Conservation (phyloP, 176 grass and related monocot genomes). For the Secale cereale region DNA sequence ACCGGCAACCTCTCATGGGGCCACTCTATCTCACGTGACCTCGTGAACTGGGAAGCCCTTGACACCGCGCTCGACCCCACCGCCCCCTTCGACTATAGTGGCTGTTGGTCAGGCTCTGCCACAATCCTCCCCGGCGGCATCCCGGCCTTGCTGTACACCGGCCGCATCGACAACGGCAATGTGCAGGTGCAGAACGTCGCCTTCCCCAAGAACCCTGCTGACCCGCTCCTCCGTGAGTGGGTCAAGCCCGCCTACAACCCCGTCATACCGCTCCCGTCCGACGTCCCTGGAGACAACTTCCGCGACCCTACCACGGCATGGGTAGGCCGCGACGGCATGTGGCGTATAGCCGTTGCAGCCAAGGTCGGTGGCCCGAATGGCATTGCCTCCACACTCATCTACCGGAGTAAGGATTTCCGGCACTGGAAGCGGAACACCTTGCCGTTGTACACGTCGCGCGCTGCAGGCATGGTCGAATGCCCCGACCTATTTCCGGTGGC, state of each 20-base stretch:
- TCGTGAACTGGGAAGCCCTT: conserved; percentile 67
- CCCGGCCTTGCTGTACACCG: conserved; percentile 56
- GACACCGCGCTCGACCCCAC: conserved; percentile 46
- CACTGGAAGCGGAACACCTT: conserved; percentile 38
- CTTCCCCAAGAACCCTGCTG: conserved; percentile 46
- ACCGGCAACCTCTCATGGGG: conserved; percentile 63
- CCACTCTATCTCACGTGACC: conserved; percentile 71
- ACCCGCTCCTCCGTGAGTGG: conserved; percentile 51
- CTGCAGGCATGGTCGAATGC: conserved; percentile 46
- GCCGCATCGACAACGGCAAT: not conserved
- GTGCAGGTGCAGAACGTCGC: conserved; percentile 64
- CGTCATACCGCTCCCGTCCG: conserved; percentile 22
- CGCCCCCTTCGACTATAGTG: conserved; percentile 42
- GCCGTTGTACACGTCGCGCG: conserved; percentile 33
- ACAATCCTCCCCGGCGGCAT: conserved; percentile 36
- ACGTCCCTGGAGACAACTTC: conserved; percentile 33
- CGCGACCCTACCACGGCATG: conserved; percentile 68
- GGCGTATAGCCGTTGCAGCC: conserved; percentile 48
- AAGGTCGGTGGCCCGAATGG: not conserved
- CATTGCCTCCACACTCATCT: conserved; percentile 29
- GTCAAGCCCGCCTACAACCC: conserved; percentile 57
- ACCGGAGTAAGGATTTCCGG: conserved; percentile 52
- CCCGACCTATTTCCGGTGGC: conserved; percentile 75
- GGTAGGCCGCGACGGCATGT: conserved; percentile 55
- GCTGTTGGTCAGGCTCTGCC: conserved; percentile 1